These are phyloP conservation scores for Picochlorum sp. DNA, from an alignment of 139 green algal species.

Conservation along the genomic window DNA sequence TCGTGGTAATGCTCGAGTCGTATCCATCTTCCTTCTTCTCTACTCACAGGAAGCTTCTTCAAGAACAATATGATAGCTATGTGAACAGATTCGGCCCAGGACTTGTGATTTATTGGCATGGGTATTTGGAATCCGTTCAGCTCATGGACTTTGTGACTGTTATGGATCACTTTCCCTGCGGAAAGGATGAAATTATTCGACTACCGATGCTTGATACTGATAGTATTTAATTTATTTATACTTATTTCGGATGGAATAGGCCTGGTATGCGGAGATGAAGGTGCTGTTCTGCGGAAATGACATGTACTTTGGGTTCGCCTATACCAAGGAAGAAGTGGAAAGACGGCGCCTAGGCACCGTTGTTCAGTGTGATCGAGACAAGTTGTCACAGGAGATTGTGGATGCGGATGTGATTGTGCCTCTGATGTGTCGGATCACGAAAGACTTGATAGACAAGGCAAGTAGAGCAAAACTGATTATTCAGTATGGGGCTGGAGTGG, in stretches of 20 bases:
- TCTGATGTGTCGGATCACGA: slow-evolving; percentile 35
- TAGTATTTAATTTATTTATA: neutral
- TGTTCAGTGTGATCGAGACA: slow-evolving; percentile 19
- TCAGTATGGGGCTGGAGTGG: slow-evolving; percentile 60
- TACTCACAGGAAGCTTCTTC: neutral
- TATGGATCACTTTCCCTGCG: neutral
- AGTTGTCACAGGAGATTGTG: slow-evolving; percentile 22
- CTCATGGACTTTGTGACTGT: neutral
- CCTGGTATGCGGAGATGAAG: slow-evolving; percentile 4
- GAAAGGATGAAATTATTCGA: neutral
- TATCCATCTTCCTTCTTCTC: neutral
- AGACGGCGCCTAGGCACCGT: slow-evolving; percentile 6
- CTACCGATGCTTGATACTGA: neutral
- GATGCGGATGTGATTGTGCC: slow-evolving; percentile 43
- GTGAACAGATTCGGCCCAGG: slow-evolving; percentile 76
- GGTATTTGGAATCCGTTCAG: slow-evolving; percentile 56
- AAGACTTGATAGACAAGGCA: slow-evolving; percentile 22
- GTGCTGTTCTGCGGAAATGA: slow-evolving; percentile 38
- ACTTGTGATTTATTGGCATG: slow-evolving; percentile 90
- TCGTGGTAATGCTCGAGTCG: slow-evolving; percentile 29
- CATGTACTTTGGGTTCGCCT: slow-evolving; percentile 31
- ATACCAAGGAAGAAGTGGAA: slow-evolving; percentile 27
- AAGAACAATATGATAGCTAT: slow-evolving; percentile 64
- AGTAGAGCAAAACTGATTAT: slow-evolving; percentile 43
- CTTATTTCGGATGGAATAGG: neutral